phyloP scores from a whole-genome alignment of 2,329 filamentous ascomycete genomes.

The Didymella arachidicola region DNA sequence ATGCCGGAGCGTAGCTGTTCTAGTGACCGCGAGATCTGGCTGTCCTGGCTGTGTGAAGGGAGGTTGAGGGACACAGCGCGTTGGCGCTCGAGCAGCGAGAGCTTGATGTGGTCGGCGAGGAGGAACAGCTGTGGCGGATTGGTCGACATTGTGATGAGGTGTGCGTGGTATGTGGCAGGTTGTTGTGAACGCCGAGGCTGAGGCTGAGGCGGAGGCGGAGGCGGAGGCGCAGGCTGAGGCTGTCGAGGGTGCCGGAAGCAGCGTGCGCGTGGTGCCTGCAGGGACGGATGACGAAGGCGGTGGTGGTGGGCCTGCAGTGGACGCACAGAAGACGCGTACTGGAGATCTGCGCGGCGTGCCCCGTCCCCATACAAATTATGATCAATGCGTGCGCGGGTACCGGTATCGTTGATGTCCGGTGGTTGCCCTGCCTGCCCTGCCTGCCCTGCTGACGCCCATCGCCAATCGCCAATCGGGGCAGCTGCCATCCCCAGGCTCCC shows the following conservation, averaged over 20 bases:
- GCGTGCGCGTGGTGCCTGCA: slow-evolving; percentile 10
- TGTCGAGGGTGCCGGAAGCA: slow-evolving; percentile 1
- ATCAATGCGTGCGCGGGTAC: neutral
- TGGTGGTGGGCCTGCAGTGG: neutral
- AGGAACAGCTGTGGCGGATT: slow-evolving; percentile 81
- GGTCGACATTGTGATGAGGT: slow-evolving; percentile 42
- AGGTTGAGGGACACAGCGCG: slow-evolving; percentile 83
- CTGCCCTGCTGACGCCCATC: neutral
- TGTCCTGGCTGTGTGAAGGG: slow-evolving; percentile 81
- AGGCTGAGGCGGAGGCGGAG: neutral
- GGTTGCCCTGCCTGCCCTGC: neutral
- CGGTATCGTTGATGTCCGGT: neutral
- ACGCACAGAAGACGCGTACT: neutral
- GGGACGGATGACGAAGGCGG: slow-evolving; percentile 3
- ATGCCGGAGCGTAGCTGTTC: slow-evolving; percentile 86
- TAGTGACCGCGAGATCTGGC: slow-evolving; percentile 85
- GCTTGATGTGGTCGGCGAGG: slow-evolving; percentile 94
- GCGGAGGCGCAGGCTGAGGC: neutral
- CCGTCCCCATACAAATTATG: neutral
- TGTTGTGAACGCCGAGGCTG: neutral
- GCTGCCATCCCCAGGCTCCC: neutral
- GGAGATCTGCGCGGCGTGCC: neutral
- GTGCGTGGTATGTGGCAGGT: slow-evolving; percentile 5
- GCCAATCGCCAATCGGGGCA: neutral
- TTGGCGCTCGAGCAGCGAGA: slow-evolving; percentile 90